Evolutionary conservation across 768 basidiomycete genomes (phyloP), one percentile per base, ranked within the genome.

Genomic region (Lentinula boryana): DNA sequence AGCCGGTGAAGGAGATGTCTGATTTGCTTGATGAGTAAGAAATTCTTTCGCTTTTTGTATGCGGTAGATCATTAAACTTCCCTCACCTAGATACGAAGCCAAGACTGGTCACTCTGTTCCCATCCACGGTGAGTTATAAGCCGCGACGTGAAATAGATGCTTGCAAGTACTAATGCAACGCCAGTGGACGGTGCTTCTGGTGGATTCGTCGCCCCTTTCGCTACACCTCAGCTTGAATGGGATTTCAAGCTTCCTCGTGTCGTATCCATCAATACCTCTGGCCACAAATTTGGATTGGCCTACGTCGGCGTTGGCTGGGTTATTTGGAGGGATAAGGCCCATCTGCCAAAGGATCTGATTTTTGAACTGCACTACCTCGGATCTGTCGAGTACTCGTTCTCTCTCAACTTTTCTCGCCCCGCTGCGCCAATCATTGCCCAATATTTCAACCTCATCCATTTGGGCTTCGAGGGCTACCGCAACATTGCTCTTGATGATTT

Each of bases 1-100:
- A 96, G 67, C 85, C 88, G 12, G 94, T 97, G 35, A 83, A 90
- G 69, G 90, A 88, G 69, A 91, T 97, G 85, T 78, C 88, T 1
- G 85, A 87, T 44, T 78, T 91, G 9, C 76, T 88, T 48, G 86
- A 88, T 65, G 80, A 83, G 64, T 85, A 23, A 48, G 46, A 5
- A 13, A 1, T 10, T n/a, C 12, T 13, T 15, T 5, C 4, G 16
- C 13, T 43, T 5, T n/a, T n/a, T n/a, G 41, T 5, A 43, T 43
- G 13, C 16, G 13, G 16, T 13, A 38, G 41, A 0, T 43, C 2
- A 15, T 43, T 4, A 48, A 0, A 48, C 21, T 9, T 27, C n/a
- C 21, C 44, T 46, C 18, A 21, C 21, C 46, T 48, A 48, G 46
- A 21, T 48, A 83, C 67, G 80, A 88, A 68, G 72, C 72, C n/a